Evolutionary conservation across 768 basidiomycete species (phyloP), one percentile per base, ranked within the genome.

Genomic region (Heimioporus sp.): DNA sequence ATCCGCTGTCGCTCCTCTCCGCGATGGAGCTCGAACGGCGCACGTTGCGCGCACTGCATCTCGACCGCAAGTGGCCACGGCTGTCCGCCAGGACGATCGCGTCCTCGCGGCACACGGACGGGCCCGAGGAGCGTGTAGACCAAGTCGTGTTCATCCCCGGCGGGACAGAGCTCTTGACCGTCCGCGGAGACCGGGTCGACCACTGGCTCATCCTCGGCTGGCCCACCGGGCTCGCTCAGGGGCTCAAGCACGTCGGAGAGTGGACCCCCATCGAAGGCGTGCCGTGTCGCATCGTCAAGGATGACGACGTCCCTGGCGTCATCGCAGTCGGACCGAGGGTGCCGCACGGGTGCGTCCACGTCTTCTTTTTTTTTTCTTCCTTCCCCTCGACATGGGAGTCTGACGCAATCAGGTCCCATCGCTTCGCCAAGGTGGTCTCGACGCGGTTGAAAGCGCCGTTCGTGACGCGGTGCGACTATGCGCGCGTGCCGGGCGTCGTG

Each of bases 91-190:
- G 39, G 2, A 44, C 51, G 31, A 43, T 67, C 11, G 48, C 53
- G 11, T 57, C 56, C 24, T 54, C 16, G 40, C 10, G 35, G n/a
- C 12, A 20, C 0, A 28, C 24, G 24, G 38, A 43, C 16, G 39
- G 39, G 10, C 10, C 17, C 10, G 36, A 13, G 17, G 40, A 10
- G 1, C 53, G 45, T 2, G 62, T 66, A 12, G 65, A 66, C 44
- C 65, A 66, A 36, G 67, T 66, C 28, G 36, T 66, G 37, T 60
- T 66, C 28, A 47, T 66, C 16, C 55, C 48, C 1, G 65, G 65
- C 2, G 65, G 67, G 37, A 52, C 53, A 2, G 67, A 66, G 41
- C 9, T 69, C 0, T 38, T 66, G 54, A 67, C 62, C 15, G 65
- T 66, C 8, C 67, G 67, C 13, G 51, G 47, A 11, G 63, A 66